Percentiles rank a stretch among this genome's conserved stretches.
phyloP scores from a whole-genome alignment of 108 stramenopile genomes.

The Mayamaea pseudoterrestris region DNA sequence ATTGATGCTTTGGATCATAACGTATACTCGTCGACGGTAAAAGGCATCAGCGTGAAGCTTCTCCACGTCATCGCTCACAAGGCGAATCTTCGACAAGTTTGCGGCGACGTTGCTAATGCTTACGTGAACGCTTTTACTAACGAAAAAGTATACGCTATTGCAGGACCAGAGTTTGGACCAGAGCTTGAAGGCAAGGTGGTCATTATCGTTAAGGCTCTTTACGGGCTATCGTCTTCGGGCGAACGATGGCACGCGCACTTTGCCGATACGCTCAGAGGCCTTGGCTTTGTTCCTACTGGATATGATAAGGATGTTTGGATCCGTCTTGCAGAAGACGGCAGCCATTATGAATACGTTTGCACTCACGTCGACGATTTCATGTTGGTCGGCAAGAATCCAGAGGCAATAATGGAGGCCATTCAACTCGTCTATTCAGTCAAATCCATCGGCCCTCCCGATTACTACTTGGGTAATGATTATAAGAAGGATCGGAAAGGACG shows the following conservation, averaged over 20 bases:
- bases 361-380: conserved; percentile 9
- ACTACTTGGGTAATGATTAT: conserved; percentile 6
- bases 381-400: background rate
- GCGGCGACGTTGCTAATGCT: conserved; percentile 19
- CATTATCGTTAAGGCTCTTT: conserved; percentile 10
- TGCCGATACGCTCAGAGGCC: conserved; percentile 2
- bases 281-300: conserved; percentile 8
- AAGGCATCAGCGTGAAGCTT: background rate
- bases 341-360: conserved; percentile 7
- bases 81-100: conserved; percentile 2
- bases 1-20: conserved; percentile 5
- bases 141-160: conserved; percentile 15
- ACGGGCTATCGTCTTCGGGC: conserved; percentile 10
- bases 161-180: conserved; percentile 20
- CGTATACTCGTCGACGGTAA: conserved; percentile 12
- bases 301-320: conserved; percentile 17
- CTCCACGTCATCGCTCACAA: background rate
- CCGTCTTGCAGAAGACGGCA: background rate
- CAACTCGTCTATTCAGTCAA: background rate
- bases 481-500: conserved; percentile 2
- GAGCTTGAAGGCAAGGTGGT: conserved; percentile 1
- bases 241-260: conserved; percentile 5
- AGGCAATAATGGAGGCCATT: background rate
- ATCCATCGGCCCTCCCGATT: background rate
- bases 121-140: conserved; percentile 13